phyloP scores from a whole-genome alignment of 164 flowering plant species.

The Kalanchoe fedtschenkoi region DNA sequence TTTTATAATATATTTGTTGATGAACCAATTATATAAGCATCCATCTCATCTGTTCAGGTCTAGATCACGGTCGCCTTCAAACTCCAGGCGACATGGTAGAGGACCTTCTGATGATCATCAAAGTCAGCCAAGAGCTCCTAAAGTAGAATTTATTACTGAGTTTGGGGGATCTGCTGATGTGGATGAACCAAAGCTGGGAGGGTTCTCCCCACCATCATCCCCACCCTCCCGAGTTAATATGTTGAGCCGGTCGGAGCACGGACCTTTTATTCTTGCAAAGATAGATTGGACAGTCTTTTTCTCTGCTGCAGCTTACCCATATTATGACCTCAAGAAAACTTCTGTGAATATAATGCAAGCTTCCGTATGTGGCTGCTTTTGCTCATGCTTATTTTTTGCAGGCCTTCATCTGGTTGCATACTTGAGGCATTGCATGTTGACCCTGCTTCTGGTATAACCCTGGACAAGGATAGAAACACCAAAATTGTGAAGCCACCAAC shows the following conservation, averaged over 20 bases:
- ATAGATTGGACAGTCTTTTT: slow-evolving; percentile 80
- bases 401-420: slow-evolving; percentile 71
- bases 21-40: background rate
- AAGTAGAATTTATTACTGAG: slow-evolving; percentile 91
- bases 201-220: slow-evolving; percentile 86
- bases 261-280: slow-evolving; percentile 92
- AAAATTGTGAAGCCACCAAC: slow-evolving; percentile 47
- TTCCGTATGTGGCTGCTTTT: background rate
- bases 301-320: slow-evolving; percentile 73
- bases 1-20: background rate
- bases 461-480: slow-evolving; percentile 58
- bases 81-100: slow-evolving; percentile 64
- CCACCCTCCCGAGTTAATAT: slow-evolving; percentile 62
- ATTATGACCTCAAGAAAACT: slow-evolving; percentile 46
- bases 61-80: slow-evolving; percentile 75
- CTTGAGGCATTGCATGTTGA: slow-evolving; percentile 95
- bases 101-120: slow-evolving; percentile 64
- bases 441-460: slow-evolving; percentile 90
- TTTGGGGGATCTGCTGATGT: slow-evolving; percentile 70
- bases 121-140: slow-evolving; percentile 59
- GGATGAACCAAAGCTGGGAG: slow-evolving; percentile 57
- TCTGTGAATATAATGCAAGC: slow-evolving; percentile 16
- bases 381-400: slow-evolving; percentile 38
- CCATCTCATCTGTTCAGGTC: slow-evolving; percentile 26
- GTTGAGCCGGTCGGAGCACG: slow-evolving; percentile 98